These are phyloP conservation scores for Phoma sp. DNA, from an alignment of 2,329 filamentous ascomycete genomes.

Conservation along the genomic window DNA sequence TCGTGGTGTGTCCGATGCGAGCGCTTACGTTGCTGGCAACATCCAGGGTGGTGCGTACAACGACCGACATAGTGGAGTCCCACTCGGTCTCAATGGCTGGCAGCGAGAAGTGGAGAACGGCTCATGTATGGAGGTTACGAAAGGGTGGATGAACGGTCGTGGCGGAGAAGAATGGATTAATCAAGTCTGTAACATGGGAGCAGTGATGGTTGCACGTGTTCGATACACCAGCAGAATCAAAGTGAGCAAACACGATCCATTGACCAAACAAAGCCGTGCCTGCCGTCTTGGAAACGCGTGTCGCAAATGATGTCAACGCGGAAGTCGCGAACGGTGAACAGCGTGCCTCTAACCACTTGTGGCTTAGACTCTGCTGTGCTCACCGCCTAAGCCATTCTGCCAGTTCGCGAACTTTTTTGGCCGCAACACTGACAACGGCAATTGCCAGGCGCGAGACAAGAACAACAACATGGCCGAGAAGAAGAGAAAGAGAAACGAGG, in stretches of 20 bases:
- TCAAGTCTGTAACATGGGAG: neutral
- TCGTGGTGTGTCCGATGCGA: slow-evolving; percentile 43
- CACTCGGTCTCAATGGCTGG: neutral
- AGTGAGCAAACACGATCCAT: neutral
- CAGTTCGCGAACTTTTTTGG: slow-evolving; percentile 38
- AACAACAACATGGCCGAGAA: slow-evolving; percentile 41
- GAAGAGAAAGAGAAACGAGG: slow-evolving; percentile 48
- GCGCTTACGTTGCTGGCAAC: slow-evolving; percentile 31
- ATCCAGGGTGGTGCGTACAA: slow-evolving; percentile 34
- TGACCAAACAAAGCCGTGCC: neutral
- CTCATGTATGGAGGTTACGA: neutral
- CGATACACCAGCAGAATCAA: neutral
- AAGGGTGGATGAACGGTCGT: neutral
- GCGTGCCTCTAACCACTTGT: neutral
- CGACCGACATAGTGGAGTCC: slow-evolving; percentile 23
- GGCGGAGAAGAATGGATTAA: neutral
- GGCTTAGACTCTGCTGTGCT: neutral
- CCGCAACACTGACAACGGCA: slow-evolving; percentile 15
- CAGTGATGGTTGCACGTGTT: neutral
- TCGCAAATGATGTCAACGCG: slow-evolving; percentile 11
- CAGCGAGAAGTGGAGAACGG: neutral
- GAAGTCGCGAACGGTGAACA: slow-evolving; percentile 1
- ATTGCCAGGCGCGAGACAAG: slow-evolving; percentile 7
- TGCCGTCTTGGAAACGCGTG: slow-evolving; percentile 6
- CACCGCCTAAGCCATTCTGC: slow-evolving; percentile 9